Base-by-base conservation (phyloP, 2,329 filamentous ascomycete genomes). In the Pseudocercospora ulei region DNA sequence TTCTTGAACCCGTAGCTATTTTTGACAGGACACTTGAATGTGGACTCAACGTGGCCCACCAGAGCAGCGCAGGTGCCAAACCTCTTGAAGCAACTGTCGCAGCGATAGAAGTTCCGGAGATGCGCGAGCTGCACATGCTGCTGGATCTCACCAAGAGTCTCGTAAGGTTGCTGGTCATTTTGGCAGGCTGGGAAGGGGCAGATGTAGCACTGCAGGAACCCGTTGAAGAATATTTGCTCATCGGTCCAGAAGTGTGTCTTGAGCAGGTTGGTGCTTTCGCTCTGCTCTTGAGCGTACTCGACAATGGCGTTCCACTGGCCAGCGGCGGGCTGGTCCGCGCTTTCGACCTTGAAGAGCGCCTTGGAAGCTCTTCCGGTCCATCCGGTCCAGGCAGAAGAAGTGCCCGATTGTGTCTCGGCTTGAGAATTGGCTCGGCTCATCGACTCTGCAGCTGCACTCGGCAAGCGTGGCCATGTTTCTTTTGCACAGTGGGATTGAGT, bases 151-250 rank as follows among this genome's bases (percentile, higher is more conserved):
- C 36, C 34, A 19, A 53, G 51, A 4, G 65, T 55, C n/a, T 62
- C 55, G 36, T 29, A 41, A 40, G 42, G 13, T 41, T 51, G 58
- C 2, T 18, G 51, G 20, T 58, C 55, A 20, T 53, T 28, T 7
- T 61, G 58, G 65, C 76, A 80, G 4, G 55, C 49, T 1, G 49
- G 46, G 37, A 71, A 66, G 0, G 76, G 76, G 38, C 77, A 80
- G 34, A 58, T 62, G 59, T 67, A 80, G 29, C 60, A 63, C 27
- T 60, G 54, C 1, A 64, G 58, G 17, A 66, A 56, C 0, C 55
- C 38, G 24, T 68, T 61, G 40, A 55, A 67, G 60, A 75, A 78
- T 5, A 20, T 12, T 6, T 33, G 11, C 18, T 33, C 17, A 14
- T 22, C 14, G 22, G 50, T 41, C 49, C 49, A 51, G 11, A 41